Base-by-base conservation (phyloP, 371 early-diverging fungal species). In the Mucor lusitanicus region DNA sequence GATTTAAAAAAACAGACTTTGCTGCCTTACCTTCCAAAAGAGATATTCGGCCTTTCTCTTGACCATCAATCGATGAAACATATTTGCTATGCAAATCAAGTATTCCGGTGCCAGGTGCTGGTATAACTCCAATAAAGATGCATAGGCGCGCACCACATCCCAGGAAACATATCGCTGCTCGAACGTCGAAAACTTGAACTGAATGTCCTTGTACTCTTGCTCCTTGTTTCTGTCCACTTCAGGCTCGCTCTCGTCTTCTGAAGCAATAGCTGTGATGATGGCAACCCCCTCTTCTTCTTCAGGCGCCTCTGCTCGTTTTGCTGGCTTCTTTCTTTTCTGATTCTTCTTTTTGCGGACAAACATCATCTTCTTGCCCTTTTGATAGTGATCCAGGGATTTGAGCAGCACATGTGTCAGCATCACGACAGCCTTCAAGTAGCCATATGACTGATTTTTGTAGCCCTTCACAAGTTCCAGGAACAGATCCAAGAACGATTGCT, bases 41-140 rank as follows among this genome's bases (percentile, higher is more conserved):
- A 88, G 61, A 6, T 86, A 78, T 48, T 84, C 81, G n/a, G 75
- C 75, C 42, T 80, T 66, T 53, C 80, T 76, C 61, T 88, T 89
- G 21, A 92, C 88, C 67, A 88, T 88, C 12, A 91, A 80, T 11
- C 93, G 82, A 66, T 92, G 89, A 50, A 92, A 84, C 77, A 91
- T 77, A 8, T 74, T 79, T 1, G 88, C 82, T 3, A 87, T 83
- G 54, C 80, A 83, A 42, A 81, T 79, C 6, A 91, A 59, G 35
- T 78, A 76, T 11, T 80, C 76, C 6, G 82, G 82, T 21, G 85
- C 72, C 33, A 91, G 59, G 1, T 72, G 73, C 2, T 64, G 67
- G 64, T 79, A 89, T 23, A 75, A 64, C 48, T 85, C 81, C 15
- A 92, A 74, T 21, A 88, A 74, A 0, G 71, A 55, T 59, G 81